A percentile compares a stretch with the other conserved stretches of the same genome.
phyloP scores from a whole-genome alignment of 805 yeast genomes.

The Wickerhamiella alocasiicola region DNA sequence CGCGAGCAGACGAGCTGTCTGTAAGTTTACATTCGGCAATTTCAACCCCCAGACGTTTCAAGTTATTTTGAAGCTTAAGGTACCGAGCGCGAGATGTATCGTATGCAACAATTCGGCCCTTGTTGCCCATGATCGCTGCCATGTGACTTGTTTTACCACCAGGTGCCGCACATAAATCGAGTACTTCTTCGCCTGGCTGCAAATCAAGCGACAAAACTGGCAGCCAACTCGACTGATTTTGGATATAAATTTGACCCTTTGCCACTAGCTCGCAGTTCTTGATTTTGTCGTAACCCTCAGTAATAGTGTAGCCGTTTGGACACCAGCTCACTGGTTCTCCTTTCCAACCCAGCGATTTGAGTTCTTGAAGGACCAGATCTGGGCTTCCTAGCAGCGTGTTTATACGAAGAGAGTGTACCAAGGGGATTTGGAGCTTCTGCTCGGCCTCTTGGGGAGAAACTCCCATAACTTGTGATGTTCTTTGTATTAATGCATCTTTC shows the following conservation, averaged over 20 bases:
- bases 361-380: neutral
- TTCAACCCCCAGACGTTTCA: conserved; percentile 57
- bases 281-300: conserved; percentile 1
- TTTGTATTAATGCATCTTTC: conserved; percentile 4
- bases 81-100: conserved; percentile 75
- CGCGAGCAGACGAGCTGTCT: conserved; percentile 2
- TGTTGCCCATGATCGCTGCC: conserved; percentile 44
- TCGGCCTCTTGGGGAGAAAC: conserved; percentile 4
- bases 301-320: conserved; percentile 6
- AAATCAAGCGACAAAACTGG: conserved; percentile 8
- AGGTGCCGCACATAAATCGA: conserved; percentile 96
- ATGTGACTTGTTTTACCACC: conserved; percentile 94
- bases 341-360: conserved; percentile 5
- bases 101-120: conserved; percentile 20
- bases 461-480: conserved; percentile 5
- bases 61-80: conserved; percentile 49
- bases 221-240: conserved; percentile 10
- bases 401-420: conserved; percentile 7
- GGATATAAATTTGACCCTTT: conserved; percentile 5
- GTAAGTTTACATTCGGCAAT: conserved; percentile 46
- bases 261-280: conserved; percentile 8
- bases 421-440: conserved; percentile 1
- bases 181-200: conserved; percentile 5
- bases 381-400: conserved; percentile 6
- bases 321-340: conserved; percentile 9